Evolutionary conservation across 495 filamentous ascomycete species (phyloP).

Genomic region (Talaromyces thailandensis): DNA sequence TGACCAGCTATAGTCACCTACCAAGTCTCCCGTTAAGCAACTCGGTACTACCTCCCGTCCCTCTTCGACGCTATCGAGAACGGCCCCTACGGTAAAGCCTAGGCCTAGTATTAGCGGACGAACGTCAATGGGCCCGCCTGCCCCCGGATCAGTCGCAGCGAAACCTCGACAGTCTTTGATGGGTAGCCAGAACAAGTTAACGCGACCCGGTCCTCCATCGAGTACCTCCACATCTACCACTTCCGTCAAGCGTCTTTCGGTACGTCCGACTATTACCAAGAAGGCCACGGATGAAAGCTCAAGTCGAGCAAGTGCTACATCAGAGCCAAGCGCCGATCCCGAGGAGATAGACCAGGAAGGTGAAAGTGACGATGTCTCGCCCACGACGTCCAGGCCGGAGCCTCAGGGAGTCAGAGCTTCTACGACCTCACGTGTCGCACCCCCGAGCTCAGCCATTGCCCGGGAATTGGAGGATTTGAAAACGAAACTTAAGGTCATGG

Average conservation of each 20-base stretch:
- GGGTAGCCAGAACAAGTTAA: slow-evolving; percentile 21
- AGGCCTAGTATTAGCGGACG: slow-evolving; percentile 45
- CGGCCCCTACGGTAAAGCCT: slow-evolving; percentile 37
- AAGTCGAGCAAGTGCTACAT: slow-evolving; percentile 16
- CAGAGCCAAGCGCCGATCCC: slow-evolving; percentile 23
- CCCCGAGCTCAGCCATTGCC: slow-evolving; percentile 31
- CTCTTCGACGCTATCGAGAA: slow-evolving; percentile 42
- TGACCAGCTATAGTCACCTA: slow-evolving; percentile 50
- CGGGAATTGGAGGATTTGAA: slow-evolving; percentile 74
- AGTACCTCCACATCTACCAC: slow-evolving; percentile 15
- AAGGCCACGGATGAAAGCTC: slow-evolving; percentile 23
- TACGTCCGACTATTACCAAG: slow-evolving; percentile 19
- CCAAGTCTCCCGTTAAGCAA: slow-evolving; percentile 75
- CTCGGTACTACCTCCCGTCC: slow-evolving; percentile 47
- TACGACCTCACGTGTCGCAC: slow-evolving; percentile 11
- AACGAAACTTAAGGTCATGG: slow-evolving; percentile 66
- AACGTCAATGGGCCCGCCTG: slow-evolving; percentile 61
- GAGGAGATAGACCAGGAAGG: slow-evolving; percentile 19
- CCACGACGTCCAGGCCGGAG: not conserved
- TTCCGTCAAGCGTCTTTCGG: slow-evolving; percentile 29
- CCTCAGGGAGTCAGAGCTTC: not conserved
- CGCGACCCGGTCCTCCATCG: slow-evolving; percentile 25
- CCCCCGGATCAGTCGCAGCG: slow-evolving; percentile 19
- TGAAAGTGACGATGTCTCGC: slow-evolving; percentile 10
- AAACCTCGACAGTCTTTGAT: slow-evolving; percentile 33